Base-by-base conservation (phyloP, 192 early-diverging fungal species). In the Gaertneriomyces sp. region DNA sequence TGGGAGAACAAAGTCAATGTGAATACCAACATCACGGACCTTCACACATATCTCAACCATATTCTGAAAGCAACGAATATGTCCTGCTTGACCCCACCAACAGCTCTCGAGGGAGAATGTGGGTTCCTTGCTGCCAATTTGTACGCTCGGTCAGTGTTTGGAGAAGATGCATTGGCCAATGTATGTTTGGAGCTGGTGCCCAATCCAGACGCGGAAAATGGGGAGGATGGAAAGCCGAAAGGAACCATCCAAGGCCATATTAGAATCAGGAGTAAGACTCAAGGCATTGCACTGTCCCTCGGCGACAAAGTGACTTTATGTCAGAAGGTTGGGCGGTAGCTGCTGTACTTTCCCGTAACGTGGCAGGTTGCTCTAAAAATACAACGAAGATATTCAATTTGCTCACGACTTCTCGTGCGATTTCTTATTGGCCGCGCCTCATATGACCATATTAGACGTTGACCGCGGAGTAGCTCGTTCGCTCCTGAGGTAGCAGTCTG, bases 1-100 rank as follows among this genome's bases (percentile, higher is more conserved):
- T 99, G 96, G 96, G 96, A 99, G 76, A 99, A 99, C 82, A 98
- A 98, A 85, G 94, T 99, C 63, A 93, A 93, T 58, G 95, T 96
- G 65, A 91, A 93, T 66, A 97, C 96, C 6, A 94, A 89, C 53
- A 89, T 92, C 64, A 88, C 85, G 88, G 91, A 98, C 71, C 77
- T 98, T 45, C 84, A 89, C 70, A 79, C 79, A 43, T 99, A 96
- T 71, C 78, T 99, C 10, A 74, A 90, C 43, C 95, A 98, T 69
- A 93, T 99, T 52, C 91, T 97, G 86, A 89, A 90, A 72, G 88
- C 89, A 1, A 98, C 96, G 40, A 98, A 99, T 76, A 95, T 99
- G 93, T 87, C 86, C n/a, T 99, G 96, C 74, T 73, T 99, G 58
- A 99, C 95, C 6, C 95, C 96, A 1, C 93, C 94, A 58, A 82